Evolutionary conservation across 139 green algal genomes (phyloP), one percentile per base, ranked within the genome.

Genomic region (Tetratostichococcus sp.): DNA sequence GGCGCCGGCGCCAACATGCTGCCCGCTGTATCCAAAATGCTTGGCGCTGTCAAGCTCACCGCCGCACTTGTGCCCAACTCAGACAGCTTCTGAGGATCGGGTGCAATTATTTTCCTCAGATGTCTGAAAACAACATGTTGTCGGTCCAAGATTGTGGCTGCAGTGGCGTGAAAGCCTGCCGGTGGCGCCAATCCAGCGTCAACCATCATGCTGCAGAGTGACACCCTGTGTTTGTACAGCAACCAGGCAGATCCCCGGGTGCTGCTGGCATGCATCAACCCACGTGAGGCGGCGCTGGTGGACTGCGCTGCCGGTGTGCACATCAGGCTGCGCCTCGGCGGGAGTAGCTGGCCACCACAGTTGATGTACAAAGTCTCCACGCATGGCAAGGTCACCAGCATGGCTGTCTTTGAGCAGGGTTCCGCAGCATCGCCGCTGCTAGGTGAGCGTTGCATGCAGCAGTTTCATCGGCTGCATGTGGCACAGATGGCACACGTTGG

Each of bases 291-390:
- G 31, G 62, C 83, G n/a, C 79, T 93, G 65, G 77, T 88, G 32
- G 91, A 96, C 57, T 79, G 87, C 5, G 90, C 89, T 0, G 72
- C 88, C 30, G 91, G 89, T 31, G 68, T 93, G 0, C 85, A 93
- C 76, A 79, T 96, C 42, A 79, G 91, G 31, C 92, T 96, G 73
- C 78, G 91, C n/a, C 77, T 96, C 32, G 89, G 89, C 2, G 91
- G 91, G 30, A 75, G 35, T 19, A 79, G 77, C 17, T 94, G 92
- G 70, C 91, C 91, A 1, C 91, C 91, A 0, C 77, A 86, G n/a
- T 75, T 96, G 26, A 87, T 91, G 42, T 96, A 94, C 83, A 94
- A 94, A 68, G 91, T 96, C 25, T 93, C 86, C 81, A 94, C 89
- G 33, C 87, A 93, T 75, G 67, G 84, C n/a, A 82, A 83, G 28